These are phyloP conservation scores for Amphirosellinia nigrospora DNA, from an alignment of 495 filamentous ascomycete species.

Conservation along the genomic window DNA sequence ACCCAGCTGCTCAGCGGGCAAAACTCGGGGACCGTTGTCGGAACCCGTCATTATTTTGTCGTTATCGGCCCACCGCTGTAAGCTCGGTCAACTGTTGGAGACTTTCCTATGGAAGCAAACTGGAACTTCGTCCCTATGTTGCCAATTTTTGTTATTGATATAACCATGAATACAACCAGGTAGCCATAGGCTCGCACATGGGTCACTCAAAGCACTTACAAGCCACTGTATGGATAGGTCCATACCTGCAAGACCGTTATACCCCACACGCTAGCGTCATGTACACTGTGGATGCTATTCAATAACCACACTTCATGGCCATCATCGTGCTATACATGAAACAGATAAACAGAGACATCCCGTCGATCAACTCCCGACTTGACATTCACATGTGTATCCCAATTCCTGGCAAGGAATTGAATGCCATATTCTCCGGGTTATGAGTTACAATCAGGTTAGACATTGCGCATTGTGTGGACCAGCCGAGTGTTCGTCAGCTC, in stretches of 20 bases:
- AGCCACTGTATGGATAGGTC: no score
- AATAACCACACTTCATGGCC: neutral
- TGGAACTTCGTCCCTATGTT: no score
- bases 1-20: neutral
- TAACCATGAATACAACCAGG: no score
- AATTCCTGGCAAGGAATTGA: neutral
- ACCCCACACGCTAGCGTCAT: neutral
- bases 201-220: no score
- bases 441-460: neutral
- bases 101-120: no score
- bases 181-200: no score
- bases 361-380: neutral
- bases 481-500: conserved; percentile 10
- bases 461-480: conserved; percentile 9
- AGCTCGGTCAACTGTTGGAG: neutral
- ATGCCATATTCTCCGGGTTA: neutral
- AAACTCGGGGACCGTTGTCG: neutral
- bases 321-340: conserved; percentile 5
- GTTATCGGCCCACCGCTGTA: neutral
- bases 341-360: neutral
- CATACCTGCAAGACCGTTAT: no score
- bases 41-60: neutral
- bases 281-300: no score
- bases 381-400: neutral
- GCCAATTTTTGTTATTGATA: no score